phyloP scores from a whole-genome alignment of 2,329 filamentous ascomycete genomes.

The Coleophoma eucalyptorum region DNA sequence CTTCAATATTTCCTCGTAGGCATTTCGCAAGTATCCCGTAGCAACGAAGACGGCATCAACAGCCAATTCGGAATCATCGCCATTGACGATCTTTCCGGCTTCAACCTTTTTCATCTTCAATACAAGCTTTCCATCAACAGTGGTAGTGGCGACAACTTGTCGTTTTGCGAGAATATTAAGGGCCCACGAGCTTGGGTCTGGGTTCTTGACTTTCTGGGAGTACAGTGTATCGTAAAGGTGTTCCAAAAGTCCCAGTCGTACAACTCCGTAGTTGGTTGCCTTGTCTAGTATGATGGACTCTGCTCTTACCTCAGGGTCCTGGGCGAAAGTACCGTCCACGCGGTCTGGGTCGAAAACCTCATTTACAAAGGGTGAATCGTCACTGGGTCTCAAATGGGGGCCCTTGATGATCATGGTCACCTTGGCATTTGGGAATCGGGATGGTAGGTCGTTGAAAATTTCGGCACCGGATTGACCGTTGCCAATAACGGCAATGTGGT shows the following conservation, averaged over 20 bases:
- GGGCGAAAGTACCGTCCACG: conserved; percentile 70
- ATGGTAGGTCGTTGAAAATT: conserved; percentile 84
- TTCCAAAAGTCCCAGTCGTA: conserved; percentile 81
- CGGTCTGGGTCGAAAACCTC: conserved; percentile 88
- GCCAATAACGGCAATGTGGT: conserved; percentile 70
- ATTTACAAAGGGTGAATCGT: conserved; percentile 69
- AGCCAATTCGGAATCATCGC: conserved; percentile 48
- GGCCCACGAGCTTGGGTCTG: conserved; percentile 71
- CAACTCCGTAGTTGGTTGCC: conserved; percentile 88
- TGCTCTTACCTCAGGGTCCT: conserved; percentile 55
- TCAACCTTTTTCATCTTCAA: neutral
- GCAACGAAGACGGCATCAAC: conserved; percentile 78
- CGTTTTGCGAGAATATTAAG: conserved; percentile 56
- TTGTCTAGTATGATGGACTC: conserved; percentile 64
- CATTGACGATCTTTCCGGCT: conserved; percentile 16
- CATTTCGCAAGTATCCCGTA: conserved; percentile 75
- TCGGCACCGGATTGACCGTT: conserved; percentile 89
- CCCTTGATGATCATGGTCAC: conserved; percentile 76
- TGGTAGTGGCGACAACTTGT: neutral
- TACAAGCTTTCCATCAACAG: conserved; percentile 1
- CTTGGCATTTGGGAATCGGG: conserved; percentile 73
- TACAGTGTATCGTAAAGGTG: conserved; percentile 83
- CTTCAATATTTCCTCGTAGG: conserved; percentile 72
- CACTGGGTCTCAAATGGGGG: conserved; percentile 78
- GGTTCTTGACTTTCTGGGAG: conserved; percentile 68